These are phyloP conservation scores for Hemileccinum rubropunctum DNA, from an alignment of 768 basidiomycete species.

Conservation along the genomic window DNA sequence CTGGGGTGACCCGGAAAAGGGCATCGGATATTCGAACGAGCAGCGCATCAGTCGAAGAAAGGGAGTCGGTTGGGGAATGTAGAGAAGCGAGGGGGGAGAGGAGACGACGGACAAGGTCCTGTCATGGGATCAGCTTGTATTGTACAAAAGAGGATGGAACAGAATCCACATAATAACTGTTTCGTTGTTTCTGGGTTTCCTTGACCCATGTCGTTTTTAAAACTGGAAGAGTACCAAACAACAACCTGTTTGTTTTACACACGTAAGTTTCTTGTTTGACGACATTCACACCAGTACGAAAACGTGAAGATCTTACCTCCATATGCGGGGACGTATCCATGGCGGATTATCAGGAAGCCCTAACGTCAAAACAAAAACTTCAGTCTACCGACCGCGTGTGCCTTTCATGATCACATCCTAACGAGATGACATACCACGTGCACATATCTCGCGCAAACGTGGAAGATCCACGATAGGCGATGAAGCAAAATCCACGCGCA, in stretches of 20 bases:
- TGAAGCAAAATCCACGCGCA: slow-evolving; percentile 44
- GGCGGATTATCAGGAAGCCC: slow-evolving; percentile 72
- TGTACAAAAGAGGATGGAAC: not conserved
- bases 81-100: slow-evolving; percentile 50
- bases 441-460: slow-evolving; percentile 54
- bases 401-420: not conserved
- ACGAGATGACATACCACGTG: slow-evolving; percentile 49
- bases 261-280: slow-evolving; percentile 5
- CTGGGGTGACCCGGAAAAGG: slow-evolving; percentile 51
- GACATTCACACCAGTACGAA: not conserved
- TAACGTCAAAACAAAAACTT: slow-evolving; percentile 24
- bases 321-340: slow-evolving; percentile 74
- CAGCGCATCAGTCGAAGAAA: slow-evolving; percentile 43
- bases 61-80: slow-evolving; percentile 40
- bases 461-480: slow-evolving; percentile 54
- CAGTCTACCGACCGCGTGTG: not conserved
- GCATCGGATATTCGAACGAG: slow-evolving; percentile 53
- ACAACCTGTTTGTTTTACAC: slow-evolving; percentile 41
- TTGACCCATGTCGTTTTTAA: slow-evolving; percentile 57
- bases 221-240: slow-evolving; percentile 60
- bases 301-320: slow-evolving; percentile 54
- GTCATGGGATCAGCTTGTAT: slow-evolving; percentile 12
- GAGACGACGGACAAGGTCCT: slow-evolving; percentile 71
- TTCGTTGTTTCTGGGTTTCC: slow-evolving; percentile 58
- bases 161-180: slow-evolving; percentile 68